Conservation (phyloP, 2,329 filamentous ascomycete species). For the Amesomyces nigricolor region DNA sequence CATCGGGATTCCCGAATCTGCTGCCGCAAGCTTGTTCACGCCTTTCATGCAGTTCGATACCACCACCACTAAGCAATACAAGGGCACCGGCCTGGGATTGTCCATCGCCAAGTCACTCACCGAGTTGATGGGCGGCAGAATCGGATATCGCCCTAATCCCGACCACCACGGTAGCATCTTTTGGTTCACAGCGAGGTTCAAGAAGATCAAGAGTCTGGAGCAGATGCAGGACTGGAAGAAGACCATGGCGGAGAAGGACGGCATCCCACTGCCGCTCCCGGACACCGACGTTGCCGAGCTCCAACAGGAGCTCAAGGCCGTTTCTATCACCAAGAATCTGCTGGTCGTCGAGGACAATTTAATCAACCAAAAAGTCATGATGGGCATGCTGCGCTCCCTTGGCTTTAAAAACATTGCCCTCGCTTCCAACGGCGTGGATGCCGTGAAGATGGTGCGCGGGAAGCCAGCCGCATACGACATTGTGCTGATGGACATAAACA, state of each 20-base stretch:
- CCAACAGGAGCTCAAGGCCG: conserved; percentile 29
- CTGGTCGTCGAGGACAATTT: conserved; percentile 39
- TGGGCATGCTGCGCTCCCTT: conserved; percentile 34
- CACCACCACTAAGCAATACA: conserved; percentile 72
- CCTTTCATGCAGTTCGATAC: conserved; percentile 78
- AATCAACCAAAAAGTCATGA: conserved; percentile 39
- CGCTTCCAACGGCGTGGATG: conserved; percentile 40
- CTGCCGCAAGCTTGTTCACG: conserved; percentile 54
- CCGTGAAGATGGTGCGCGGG: conserved; percentile 37
- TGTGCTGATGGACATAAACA: conserved; percentile 54
- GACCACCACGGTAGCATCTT: conserved; percentile 45
- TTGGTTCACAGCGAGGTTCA: conserved; percentile 44
- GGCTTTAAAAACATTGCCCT: conserved; percentile 39
- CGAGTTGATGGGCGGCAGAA: conserved; percentile 62
- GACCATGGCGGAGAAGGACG: conserved; percentile 17
- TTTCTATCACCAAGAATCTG: conserved; percentile 37
- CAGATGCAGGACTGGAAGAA: conserved; percentile 28
- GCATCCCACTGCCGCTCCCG: not conserved
- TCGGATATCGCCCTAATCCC: conserved; percentile 38
- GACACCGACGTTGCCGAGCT: conserved; percentile 9
- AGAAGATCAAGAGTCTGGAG: conserved; percentile 32
- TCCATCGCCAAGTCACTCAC: conserved; percentile 78
- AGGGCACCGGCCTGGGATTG: conserved; percentile 70
- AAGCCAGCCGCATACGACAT: conserved; percentile 40
- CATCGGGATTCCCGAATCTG: conserved; percentile 69